phyloP scores from a whole-genome alignment of 768 basidiomycete species.

The Calvatia gigantea region DNA sequence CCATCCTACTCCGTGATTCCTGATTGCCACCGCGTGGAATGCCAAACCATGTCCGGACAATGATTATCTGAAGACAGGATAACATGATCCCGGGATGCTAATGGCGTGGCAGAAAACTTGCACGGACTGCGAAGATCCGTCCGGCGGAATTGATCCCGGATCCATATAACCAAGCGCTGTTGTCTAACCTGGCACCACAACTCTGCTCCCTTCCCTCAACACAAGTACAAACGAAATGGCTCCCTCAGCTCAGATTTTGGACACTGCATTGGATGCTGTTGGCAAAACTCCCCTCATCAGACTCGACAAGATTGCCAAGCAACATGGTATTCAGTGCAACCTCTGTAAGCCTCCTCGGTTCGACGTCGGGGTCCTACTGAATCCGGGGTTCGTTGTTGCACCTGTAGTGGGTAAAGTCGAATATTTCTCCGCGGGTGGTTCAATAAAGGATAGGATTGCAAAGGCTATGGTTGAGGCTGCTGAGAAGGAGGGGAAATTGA shows the following conservation, averaged over 20 bases:
- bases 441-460: conserved; percentile 94
- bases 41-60: too few relatives aligned
- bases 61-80: not conserved
- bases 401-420: conserved; percentile 87
- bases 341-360: conserved; percentile 54
- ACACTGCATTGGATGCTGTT: conserved; percentile 79
- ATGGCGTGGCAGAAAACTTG: not conserved
- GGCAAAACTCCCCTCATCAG: conserved; percentile 91
- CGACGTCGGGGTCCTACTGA: not conserved
- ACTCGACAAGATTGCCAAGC: conserved; percentile 71
- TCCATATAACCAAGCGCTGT: not conserved
- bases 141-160: not conserved
- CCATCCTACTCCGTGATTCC: too few relatives aligned
- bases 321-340: conserved; percentile 83
- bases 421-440: conserved; percentile 87
- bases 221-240: not conserved
- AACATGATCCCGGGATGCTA: too few relatives aligned
- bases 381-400: not conserved
- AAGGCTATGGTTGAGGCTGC: conserved; percentile 97
- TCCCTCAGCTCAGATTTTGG: conserved; percentile 47
- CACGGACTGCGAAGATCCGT: conserved; percentile 1
- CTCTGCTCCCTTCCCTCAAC: not conserved
- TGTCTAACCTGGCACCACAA: not conserved
- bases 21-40: too few relatives aligned
- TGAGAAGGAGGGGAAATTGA: conserved; percentile 79